phyloP scores from a whole-genome alignment of 176 grass and related monocot species.

The Aegilops sharonensis region DNA sequence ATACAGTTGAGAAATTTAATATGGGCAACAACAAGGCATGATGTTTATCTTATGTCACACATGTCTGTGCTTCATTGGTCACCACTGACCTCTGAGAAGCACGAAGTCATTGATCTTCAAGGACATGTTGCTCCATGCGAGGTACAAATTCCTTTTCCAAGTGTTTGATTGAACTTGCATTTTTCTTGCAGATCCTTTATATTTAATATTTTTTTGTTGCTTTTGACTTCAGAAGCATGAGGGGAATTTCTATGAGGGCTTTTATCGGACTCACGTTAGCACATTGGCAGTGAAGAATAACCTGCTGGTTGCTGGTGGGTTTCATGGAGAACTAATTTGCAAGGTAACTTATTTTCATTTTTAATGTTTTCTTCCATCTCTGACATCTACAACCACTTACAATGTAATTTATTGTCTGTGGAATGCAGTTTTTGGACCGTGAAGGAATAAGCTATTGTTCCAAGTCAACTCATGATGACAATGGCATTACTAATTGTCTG shows the following conservation, averaged over 20 bases:
- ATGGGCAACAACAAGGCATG: conserved; percentile 82
- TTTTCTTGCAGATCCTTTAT: conserved; percentile 9
- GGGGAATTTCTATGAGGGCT: conserved; percentile 76
- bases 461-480: conserved; percentile 59
- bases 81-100: conserved; percentile 48
- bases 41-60: conserved; percentile 78
- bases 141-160: conserved; percentile 45
- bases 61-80: conserved; percentile 84
- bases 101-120: conserved; percentile 65
- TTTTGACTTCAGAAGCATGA: conserved; percentile 63
- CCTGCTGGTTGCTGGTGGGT: conserved; percentile 77
- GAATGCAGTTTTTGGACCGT: conserved; percentile 70
- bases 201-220: conserved; percentile 16
- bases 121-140: conserved; percentile 61
- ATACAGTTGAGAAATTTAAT: conserved; percentile 91
- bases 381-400: neutral
- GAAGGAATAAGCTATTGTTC: conserved; percentile 87
- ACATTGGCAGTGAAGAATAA: conserved; percentile 79
- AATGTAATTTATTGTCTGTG: neutral
- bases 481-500: conserved; percentile 75
- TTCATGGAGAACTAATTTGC: conserved; percentile 87
- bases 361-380: neutral
- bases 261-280: conserved; percentile 76
- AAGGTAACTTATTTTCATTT: conserved; percentile 55
- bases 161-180: neutral